Evolutionary conservation across 805 yeast species (phyloP).

Genomic region (Candida krabiensis): DNA sequence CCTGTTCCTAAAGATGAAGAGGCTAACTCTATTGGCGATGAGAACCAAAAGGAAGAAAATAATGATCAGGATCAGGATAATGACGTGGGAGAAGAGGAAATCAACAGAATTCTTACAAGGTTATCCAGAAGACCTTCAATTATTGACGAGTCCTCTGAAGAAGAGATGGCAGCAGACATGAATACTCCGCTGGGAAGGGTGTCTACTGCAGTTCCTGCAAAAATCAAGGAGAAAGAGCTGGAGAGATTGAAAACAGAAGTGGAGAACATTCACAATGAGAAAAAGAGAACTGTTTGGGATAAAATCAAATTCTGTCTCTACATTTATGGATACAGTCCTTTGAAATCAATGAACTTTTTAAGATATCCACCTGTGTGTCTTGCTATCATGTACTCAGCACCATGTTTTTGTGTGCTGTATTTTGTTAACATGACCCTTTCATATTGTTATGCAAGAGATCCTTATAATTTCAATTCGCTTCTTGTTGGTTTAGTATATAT

Average conservation of each 20-base stretch:
- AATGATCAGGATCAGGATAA: conserved; percentile 11
- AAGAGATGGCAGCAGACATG: conserved; percentile 36
- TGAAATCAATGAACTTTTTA: conserved; percentile 59
- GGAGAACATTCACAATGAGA: conserved; percentile 20
- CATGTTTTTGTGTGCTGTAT: conserved; percentile 70
- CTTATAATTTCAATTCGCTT: conserved; percentile 68
- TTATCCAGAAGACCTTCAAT: conserved; percentile 30
- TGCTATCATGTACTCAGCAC: conserved; percentile 64
- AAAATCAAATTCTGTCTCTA: conserved; percentile 35
- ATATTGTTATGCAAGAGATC: conserved; percentile 56
- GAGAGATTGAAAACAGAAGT: conserved; percentile 23
- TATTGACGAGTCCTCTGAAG: conserved; percentile 6
- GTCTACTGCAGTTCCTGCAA: conserved; percentile 24
- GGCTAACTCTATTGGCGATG: conserved; percentile 5
- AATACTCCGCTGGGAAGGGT: conserved; percentile 33
- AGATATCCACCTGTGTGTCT: conserved; percentile 73
- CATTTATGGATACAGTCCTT: conserved; percentile 56
- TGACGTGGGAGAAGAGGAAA: conserved; percentile 22
- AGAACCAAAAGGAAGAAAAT: conserved; percentile 6
- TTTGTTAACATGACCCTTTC: conserved; percentile 75
- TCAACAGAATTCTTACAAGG: conserved; percentile 37
- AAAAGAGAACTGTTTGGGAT: conserved; percentile 16
- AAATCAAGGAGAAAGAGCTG: conserved; percentile 17
- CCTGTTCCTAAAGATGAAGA: conserved; percentile 16
- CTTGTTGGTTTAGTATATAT: conserved; percentile 75